Conservation (phyloP, 441 rosid species). For the Corymbia citriodora region DNA sequence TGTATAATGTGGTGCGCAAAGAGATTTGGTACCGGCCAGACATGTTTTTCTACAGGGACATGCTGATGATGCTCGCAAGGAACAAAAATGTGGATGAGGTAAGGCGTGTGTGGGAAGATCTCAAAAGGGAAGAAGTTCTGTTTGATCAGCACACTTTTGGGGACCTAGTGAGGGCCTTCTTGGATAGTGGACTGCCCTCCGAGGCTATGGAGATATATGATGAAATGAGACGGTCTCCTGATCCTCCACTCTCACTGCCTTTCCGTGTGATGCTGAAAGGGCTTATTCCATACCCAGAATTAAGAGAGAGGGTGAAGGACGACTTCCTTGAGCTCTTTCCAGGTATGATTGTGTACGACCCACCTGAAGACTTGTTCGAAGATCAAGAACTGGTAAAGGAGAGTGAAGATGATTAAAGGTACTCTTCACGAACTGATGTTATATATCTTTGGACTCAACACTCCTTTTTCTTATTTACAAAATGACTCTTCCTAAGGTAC, state of each 20-base stretch:
- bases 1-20: constrained; percentile 74
- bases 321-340: constrained; percentile 92
- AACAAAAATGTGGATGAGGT: constrained; percentile 63
- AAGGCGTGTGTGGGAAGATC: constrained; percentile 70
- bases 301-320: constrained; percentile 75
- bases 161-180: constrained; percentile 67
- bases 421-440: neutral
- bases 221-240: constrained; percentile 90
- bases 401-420: constrained; percentile 39
- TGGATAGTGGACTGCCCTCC: constrained; percentile 49
- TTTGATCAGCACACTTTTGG: constrained; percentile 93
- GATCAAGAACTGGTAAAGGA: constrained; percentile 36
- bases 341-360: constrained; percentile 76
- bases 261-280: constrained; percentile 90
- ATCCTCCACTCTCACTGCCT: constrained; percentile 73
- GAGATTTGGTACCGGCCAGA: constrained; percentile 96
- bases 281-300: constrained; percentile 66
- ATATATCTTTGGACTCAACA: neutral
- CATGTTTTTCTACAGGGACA: constrained; percentile 89
- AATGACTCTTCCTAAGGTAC: neutral
- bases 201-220: constrained; percentile 76
- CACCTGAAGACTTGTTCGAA: constrained; percentile 74
- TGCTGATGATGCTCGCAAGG: constrained; percentile 92
- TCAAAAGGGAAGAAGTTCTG: constrained; percentile 66
- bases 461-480: neutral